Evolutionary conservation across 331 rosid species (phyloP).

Genomic region (Quercus phellos): DNA sequence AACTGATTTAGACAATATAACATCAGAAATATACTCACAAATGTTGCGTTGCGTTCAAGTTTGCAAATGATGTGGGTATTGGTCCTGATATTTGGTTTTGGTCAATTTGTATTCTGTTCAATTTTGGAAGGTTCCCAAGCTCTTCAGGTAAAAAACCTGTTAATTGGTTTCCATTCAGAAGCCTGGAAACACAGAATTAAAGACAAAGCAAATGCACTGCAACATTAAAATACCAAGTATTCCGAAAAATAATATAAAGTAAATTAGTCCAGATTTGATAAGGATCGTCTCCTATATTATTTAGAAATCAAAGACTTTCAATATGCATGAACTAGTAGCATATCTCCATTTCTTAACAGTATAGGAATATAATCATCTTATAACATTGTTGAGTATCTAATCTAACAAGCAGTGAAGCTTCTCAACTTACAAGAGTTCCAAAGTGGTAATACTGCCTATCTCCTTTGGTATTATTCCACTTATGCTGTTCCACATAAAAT

Average conservation of each 20-base stretch:
- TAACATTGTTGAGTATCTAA: background rate
- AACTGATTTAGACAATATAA: background rate
- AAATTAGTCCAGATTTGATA: background rate
- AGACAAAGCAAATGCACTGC: background rate
- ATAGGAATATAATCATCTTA: background rate
- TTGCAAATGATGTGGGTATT: conserved; percentile 68
- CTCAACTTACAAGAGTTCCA: conserved; percentile 43
- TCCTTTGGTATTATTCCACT: conserved; percentile 47
- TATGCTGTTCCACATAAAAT: conserved; percentile 51
- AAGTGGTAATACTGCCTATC: conserved; percentile 41
- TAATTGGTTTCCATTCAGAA: conserved; percentile 70
- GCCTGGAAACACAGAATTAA: conserved; percentile 40
- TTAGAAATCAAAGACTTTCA: background rate
- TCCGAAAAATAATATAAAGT: background rate
- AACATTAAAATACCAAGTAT: background rate
- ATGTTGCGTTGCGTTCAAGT: conserved; percentile 52
- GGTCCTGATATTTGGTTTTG: conserved; percentile 63
- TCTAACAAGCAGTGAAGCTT: background rate
- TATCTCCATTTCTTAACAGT: background rate
- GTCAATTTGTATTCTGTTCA: conserved; percentile 70
- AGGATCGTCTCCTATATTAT: background rate
- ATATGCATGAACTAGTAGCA: background rate
- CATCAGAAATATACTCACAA: conserved; percentile 57
- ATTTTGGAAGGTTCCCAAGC: conserved; percentile 69
- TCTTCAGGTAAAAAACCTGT: conserved; percentile 70